These are phyloP conservation scores for Ogataea parapolymorpha DNA, from an alignment of 805 yeast genomes.

Conservation along the genomic window DNA sequence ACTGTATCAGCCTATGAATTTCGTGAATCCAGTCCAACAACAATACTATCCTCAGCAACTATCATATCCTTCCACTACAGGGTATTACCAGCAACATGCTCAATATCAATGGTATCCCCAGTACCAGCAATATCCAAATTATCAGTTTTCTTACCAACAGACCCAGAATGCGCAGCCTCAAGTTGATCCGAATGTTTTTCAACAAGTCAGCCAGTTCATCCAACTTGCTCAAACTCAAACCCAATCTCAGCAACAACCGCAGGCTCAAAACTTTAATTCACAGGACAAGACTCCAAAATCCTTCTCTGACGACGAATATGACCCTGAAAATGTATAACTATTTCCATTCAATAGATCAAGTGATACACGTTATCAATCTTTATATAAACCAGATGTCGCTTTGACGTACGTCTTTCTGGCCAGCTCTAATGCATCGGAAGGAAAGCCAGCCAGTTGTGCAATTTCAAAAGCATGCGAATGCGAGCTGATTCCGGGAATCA, in stretches of 20 bases:
- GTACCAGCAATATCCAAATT: constrained; percentile 3
- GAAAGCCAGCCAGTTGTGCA: constrained; percentile 79
- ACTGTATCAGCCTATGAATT: not conserved
- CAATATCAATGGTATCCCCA: constrained; percentile 11
- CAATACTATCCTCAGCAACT: constrained; percentile 1
- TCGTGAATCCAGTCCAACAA: not conserved
- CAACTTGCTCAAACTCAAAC: constrained; percentile 20
- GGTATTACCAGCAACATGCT: constrained; percentile 12
- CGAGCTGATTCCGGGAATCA: constrained; percentile 64
- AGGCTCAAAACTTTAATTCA: constrained; percentile 13
- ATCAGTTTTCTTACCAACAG: constrained; percentile 1
- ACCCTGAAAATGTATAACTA: constrained; percentile 16
- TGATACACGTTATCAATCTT: not conserved
- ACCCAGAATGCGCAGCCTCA: constrained; percentile 7
- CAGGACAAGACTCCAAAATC: constrained; percentile 1
- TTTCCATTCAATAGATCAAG: not conserved
- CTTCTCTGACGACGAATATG: constrained; percentile 22
- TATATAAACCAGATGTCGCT: not conserved
- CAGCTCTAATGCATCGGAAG: constrained; percentile 48
- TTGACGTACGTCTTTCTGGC: constrained; percentile 41
- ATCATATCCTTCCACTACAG: not conserved
- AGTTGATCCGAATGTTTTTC: constrained; percentile 15
- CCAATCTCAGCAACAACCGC: constrained; percentile 15
- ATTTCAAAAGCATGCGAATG: constrained; percentile 75
- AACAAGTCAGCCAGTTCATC: constrained; percentile 25